Evolutionary conservation across 2,329 filamentous ascomycete genomes (phyloP).

Genomic region (Fusarium bulbicola): DNA sequence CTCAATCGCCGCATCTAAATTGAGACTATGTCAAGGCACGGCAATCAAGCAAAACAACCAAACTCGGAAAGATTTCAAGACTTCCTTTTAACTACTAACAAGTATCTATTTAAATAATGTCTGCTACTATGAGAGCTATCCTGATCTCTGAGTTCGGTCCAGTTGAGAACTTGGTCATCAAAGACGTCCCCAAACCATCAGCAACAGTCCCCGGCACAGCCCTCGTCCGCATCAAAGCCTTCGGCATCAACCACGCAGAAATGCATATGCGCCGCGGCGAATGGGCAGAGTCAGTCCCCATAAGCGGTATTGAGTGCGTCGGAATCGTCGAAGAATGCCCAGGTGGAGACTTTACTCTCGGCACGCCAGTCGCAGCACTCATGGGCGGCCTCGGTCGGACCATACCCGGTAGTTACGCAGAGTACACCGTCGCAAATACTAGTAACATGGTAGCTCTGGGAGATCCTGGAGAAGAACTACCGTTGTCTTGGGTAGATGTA

Average conservation of each 20-base stretch:
- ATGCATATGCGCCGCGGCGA: not conserved
- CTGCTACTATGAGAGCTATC: not conserved
- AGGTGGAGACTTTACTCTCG: fast-evolving
- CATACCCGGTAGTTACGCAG: not conserved
- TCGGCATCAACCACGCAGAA: not conserved
- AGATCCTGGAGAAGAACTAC: not conserved
- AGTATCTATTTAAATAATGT: fast-evolving
- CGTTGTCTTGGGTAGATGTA: not conserved
- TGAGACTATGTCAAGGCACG: fast-evolving
- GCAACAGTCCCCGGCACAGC: not conserved
- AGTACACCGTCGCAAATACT: not conserved
- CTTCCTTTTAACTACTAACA: fast-evolving
- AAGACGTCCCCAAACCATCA: not conserved
- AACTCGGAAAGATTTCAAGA: fast-evolving
- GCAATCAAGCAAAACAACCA: fast-evolving
- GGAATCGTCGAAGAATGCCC: not conserved
- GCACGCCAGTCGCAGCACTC: not conserved
- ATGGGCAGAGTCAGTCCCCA: not conserved
- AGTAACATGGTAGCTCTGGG: not conserved
- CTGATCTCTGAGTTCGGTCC: not conserved
- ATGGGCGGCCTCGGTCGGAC: not conserved
- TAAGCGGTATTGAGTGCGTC: not conserved
- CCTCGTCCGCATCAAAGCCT: not conserved
- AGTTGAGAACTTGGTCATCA: not conserved
- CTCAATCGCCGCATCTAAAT: fast-evolving